phyloP scores from a whole-genome alignment of 371 early-diverging fungal species.

The Sporodiniella umbellata region DNA sequence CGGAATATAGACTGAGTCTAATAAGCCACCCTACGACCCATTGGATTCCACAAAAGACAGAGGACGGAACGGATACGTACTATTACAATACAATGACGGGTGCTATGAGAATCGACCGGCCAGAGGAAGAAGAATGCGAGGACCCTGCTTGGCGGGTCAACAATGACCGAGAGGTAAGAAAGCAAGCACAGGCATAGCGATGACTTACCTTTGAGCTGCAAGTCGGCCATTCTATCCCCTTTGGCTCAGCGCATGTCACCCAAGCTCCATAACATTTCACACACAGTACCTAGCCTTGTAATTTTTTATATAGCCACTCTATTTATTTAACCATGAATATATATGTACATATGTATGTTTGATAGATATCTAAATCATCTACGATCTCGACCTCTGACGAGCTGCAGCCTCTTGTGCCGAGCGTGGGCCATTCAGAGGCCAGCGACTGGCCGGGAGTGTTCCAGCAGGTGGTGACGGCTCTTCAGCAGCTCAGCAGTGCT shows the following conservation, averaged over 20 bases:
- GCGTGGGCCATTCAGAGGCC: too few relatives aligned
- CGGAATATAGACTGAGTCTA: conserved; percentile 19
- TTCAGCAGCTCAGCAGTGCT: conserved; percentile 61
- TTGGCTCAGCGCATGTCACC: too few relatives aligned
- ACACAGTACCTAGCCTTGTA: not conserved
- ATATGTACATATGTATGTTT: too few relatives aligned
- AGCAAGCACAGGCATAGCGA: not conserved
- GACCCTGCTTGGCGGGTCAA: too few relatives aligned
- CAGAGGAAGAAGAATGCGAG: not conserved
- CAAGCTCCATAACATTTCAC: not conserved
- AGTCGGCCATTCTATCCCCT: too few relatives aligned
- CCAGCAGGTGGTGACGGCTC: conserved; percentile 55
- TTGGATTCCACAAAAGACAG: conserved; percentile 43
- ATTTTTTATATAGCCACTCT: too few relatives aligned
- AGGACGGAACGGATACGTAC: conserved; percentile 47
- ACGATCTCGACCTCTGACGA: not conserved
- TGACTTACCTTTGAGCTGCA: not conserved
- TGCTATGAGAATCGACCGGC: conserved; percentile 30
- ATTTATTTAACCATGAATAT: too few relatives aligned
- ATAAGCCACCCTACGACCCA: conserved; percentile 17
- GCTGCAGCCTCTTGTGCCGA: too few relatives aligned
- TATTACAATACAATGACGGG: conserved; percentile 42
- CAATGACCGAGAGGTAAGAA: too few relatives aligned
- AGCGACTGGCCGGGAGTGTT: conserved; percentile 64
- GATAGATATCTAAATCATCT: not conserved